phyloP scores from a whole-genome alignment of 805 yeast species.

The Cyberlindnera petersonii region DNA sequence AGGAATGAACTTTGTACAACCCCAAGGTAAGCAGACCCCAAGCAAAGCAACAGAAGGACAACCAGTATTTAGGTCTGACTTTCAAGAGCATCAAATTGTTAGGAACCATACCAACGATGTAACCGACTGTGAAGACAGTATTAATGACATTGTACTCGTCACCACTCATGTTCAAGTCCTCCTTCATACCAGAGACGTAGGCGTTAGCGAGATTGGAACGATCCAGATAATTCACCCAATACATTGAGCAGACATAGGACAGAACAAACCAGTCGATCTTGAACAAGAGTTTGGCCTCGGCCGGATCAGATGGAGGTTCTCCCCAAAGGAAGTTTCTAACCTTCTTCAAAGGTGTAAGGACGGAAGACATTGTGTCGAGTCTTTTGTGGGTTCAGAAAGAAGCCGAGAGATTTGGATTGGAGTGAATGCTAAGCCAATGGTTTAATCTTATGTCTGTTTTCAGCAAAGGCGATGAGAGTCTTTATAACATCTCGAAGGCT shows the following conservation, averaged over 20 bases:
- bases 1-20: constrained; percentile 43
- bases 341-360: constrained; percentile 10
- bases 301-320: constrained; percentile 24
- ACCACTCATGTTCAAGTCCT: constrained; percentile 47
- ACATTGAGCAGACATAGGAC: constrained; percentile 21
- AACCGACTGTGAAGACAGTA: constrained; percentile 58
- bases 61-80: constrained; percentile 54
- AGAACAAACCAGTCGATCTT: constrained; percentile 27
- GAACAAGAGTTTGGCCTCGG: constrained; percentile 22
- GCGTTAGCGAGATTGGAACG: constrained; percentile 55
- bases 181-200: constrained; percentile 63
- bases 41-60: constrained; percentile 46
- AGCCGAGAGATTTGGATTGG: too few relatives aligned
- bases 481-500: too few relatives aligned
- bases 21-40: constrained; percentile 58
- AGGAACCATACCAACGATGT: constrained; percentile 59
- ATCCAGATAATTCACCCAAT: constrained; percentile 51
- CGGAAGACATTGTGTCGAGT: constrained; percentile 1
- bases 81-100: constrained; percentile 49
- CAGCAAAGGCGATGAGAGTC: too few relatives aligned
- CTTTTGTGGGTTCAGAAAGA: too few relatives aligned
- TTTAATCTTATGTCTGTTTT: too few relatives aligned
- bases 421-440: too few relatives aligned
- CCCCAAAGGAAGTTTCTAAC: constrained; percentile 26
- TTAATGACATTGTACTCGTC: constrained; percentile 48